These are phyloP conservation scores for Drechslerella dactyloides DNA, from an alignment of 2,329 filamentous ascomycete genomes.

Conservation along the genomic window DNA sequence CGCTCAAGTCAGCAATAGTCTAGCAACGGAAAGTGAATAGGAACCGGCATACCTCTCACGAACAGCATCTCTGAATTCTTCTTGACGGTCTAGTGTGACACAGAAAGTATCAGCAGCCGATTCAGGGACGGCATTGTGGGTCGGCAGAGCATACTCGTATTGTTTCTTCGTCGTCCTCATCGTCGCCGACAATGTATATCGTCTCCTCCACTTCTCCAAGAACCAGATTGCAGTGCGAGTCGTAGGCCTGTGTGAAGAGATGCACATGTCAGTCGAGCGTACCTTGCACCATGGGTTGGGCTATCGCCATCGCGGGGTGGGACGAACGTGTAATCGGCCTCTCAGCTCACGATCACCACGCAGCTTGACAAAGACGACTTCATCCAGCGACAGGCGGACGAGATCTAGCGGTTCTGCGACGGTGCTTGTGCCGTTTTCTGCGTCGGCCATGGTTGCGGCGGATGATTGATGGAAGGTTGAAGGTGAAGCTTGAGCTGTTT, in stretches of 20 bases:
- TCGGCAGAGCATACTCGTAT: slow-evolving; percentile 67
- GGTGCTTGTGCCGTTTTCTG: slow-evolving; percentile 70
- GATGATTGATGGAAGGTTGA: slow-evolving; percentile 19
- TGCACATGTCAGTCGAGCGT: slow-evolving; percentile 8
- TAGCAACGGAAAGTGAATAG: slow-evolving; percentile 55
- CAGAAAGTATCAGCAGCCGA: slow-evolving; percentile 1
- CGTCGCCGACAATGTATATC: slow-evolving; percentile 89
- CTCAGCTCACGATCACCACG: slow-evolving; percentile 94
- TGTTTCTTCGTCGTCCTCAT: slow-evolving; percentile 76
- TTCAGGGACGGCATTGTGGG: not conserved
- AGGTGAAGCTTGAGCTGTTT: slow-evolving; percentile 24
- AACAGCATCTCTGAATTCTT: slow-evolving; percentile 99
- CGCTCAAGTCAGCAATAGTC: slow-evolving; percentile 23
- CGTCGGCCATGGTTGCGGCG: slow-evolving; percentile 74
- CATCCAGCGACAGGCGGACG: slow-evolving; percentile 90
- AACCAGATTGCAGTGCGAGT: slow-evolving; percentile 97
- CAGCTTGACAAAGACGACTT: slow-evolving; percentile 96
- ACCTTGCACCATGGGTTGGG: not conserved
- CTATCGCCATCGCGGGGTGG: slow-evolving; percentile 6
- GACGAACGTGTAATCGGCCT: slow-evolving; percentile 87
- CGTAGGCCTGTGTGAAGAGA: slow-evolving; percentile 75
- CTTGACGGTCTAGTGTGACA: slow-evolving; percentile 74
- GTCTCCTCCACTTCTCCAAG: slow-evolving; percentile 97
- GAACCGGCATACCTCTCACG: slow-evolving; percentile 73
- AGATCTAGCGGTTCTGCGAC: slow-evolving; percentile 94